phyloP scores from a whole-genome alignment of 176 grass and related monocot genomes.

The Miscanthus lutarioriparius region DNA sequence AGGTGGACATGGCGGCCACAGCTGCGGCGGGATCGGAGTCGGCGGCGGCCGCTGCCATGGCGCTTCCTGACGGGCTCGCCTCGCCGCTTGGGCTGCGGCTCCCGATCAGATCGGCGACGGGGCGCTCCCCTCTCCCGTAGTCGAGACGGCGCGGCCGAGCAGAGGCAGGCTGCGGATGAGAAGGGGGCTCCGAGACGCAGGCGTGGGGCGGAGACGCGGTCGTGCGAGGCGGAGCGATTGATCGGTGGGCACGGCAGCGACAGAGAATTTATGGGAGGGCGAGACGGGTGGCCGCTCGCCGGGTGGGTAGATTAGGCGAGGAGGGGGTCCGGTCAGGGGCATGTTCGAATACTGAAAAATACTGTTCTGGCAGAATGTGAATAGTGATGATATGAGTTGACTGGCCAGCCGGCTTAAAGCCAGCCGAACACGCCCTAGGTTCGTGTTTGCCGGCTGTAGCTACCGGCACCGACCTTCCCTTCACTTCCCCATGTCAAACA shows the following conservation, averaged over 20 bases:
- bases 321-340: not conserved
- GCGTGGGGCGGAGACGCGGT: not conserved
- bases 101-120: constrained; percentile 18
- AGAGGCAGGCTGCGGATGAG: not conserved
- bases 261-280: too few species aligned
- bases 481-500: too few species aligned
- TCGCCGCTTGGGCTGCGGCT: not conserved
- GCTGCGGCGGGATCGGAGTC: constrained; percentile 20
- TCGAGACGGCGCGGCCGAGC: not conserved
- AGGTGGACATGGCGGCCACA: constrained; percentile 38
- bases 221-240: constrained; percentile 1
- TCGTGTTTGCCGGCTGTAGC: not conserved
- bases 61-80: constrained; percentile 10
- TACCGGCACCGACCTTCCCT: not conserved
- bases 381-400: too few species aligned
- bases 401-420: too few species aligned
- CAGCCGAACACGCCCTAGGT: too few species aligned
- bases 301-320: constrained; percentile 1
- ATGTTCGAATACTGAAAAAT: too few species aligned
- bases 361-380: too few species aligned
- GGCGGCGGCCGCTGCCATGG: constrained; percentile 37
- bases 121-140: not conserved
- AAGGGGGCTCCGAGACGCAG: not conserved
- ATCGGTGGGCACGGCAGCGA: constrained; percentile 16
- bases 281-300: not conserved